Evolutionary conservation across 106 monocot species (phyloP).

Genomic region (Dioscorea dumetorum): DNA sequence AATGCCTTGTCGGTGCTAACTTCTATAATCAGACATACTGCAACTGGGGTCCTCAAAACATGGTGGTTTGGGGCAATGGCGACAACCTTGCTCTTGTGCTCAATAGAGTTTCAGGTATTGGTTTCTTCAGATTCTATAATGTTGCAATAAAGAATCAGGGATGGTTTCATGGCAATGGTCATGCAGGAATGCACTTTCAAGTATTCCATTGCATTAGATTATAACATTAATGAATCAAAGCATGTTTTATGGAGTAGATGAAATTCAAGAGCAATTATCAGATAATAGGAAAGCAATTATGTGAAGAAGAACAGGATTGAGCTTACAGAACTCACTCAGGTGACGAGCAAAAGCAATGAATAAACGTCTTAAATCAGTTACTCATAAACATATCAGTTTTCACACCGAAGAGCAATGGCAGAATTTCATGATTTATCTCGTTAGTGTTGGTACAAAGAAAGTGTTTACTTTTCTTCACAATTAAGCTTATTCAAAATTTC

Average conservation of each 20-base stretch:
- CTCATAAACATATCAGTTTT: too few species aligned
- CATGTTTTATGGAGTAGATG: background rate
- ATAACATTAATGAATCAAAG: background rate
- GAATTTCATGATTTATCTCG: too few species aligned
- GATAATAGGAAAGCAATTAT: too few species aligned
- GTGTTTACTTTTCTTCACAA: too few species aligned
- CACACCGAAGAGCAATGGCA: too few species aligned
- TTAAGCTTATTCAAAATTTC: too few species aligned
- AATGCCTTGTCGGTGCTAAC: constrained; percentile 10
- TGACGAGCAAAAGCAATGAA: too few species aligned
- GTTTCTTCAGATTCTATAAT: background rate
- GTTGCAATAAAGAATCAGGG: too few species aligned
- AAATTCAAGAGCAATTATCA: background rate
- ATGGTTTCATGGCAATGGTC: too few species aligned
- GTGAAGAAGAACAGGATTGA: background rate
- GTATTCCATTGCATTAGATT: background rate
- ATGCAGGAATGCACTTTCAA: background rate
- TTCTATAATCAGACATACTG: constrained; percentile 23
- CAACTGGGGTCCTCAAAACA: constrained; percentile 43
- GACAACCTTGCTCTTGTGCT: constrained; percentile 31
- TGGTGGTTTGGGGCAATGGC: constrained; percentile 25
- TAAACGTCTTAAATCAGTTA: too few species aligned
- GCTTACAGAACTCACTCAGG: background rate
- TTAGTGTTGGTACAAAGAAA: too few species aligned
- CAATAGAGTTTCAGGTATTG: constrained; percentile 29